Conservation (phyloP, 148 eudicot species). For the Silene uniflora region DNA sequence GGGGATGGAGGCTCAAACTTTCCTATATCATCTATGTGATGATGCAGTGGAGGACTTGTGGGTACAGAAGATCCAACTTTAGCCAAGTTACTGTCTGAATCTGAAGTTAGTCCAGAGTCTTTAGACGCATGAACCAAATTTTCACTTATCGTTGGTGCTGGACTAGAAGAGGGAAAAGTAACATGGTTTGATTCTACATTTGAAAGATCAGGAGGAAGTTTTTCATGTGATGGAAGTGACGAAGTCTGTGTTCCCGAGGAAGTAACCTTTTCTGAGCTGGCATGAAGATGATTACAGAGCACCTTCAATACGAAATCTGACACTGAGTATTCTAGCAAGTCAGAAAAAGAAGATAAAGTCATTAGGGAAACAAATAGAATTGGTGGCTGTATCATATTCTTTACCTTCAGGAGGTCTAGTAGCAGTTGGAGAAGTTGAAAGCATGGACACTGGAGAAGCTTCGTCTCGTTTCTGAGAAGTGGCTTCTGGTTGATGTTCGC, state of each 20-base stretch:
- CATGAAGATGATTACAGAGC: constrained; percentile 19
- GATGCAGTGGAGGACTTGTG: neutral
- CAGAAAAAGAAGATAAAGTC: constrained; percentile 7
- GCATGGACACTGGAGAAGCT: neutral
- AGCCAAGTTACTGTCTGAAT: neutral
- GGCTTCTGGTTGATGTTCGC: constrained; percentile 3
- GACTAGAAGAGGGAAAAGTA: constrained; percentile 15
- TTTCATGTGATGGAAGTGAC: constrained; percentile 15
- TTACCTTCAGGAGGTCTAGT: constrained; percentile 2
- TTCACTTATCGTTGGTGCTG: constrained; percentile 16
- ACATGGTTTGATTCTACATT: constrained; percentile 10
- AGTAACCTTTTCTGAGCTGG: constrained; percentile 1
- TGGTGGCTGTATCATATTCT: constrained; percentile 7
- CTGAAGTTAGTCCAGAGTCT: neutral
- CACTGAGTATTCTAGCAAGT: constrained; percentile 2
- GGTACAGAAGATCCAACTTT: constrained; percentile 6
- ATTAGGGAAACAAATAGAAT: neutral
- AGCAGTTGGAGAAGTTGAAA: constrained; percentile 4
- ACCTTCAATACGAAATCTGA: constrained; percentile 5
- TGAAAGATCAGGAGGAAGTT: constrained; percentile 12
- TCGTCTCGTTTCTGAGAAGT: neutral
- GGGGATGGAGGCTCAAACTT: constrained; percentile 21
- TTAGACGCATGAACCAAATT: constrained; percentile 1
- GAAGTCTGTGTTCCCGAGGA: constrained; percentile 12
- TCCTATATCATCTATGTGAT: constrained; percentile 20